A percentile compares a stretch with the other conserved stretches of the same genome.
Evolutionary conservation across 352 stramenopile species (phyloP).

Genomic region (Globisporangium solare): DNA sequence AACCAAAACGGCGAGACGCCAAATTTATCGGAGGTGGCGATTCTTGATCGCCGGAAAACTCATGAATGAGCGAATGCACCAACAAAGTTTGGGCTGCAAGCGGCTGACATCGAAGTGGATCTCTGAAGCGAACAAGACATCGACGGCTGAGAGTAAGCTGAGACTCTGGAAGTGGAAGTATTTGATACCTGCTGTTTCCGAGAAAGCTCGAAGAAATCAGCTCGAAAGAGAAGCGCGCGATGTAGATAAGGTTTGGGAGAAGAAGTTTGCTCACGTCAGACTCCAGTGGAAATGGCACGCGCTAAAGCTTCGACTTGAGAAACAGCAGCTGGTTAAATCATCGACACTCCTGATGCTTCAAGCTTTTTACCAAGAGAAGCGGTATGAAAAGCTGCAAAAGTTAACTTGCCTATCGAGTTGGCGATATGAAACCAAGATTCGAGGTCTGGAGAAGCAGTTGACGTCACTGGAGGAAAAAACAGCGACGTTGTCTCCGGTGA

Average conservation of each 20-base stretch:
- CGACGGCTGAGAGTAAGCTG: conserved; percentile 5
- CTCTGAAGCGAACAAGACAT: conserved; percentile 1
- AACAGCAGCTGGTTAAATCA: conserved; percentile 12
- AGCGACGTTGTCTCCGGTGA: conserved; percentile 16
- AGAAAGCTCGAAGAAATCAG: conserved; percentile 13
- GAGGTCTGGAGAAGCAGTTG: conserved; percentile 17
- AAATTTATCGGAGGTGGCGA: conserved; percentile 10
- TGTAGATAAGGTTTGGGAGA: background rate
- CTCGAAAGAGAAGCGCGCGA: conserved; percentile 2
- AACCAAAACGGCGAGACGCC: no score
- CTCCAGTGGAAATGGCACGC: conserved; percentile 19
- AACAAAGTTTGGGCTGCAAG: conserved; percentile 17
- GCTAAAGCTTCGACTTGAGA: conserved; percentile 16
- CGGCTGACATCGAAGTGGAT: conserved; percentile 11
- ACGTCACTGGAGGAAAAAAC: conserved; percentile 8
- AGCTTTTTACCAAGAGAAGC: background rate
- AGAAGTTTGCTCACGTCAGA: background rate
- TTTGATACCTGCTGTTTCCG: conserved; percentile 16
- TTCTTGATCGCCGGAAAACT: conserved; percentile 1
- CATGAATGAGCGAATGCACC: conserved; percentile 11
- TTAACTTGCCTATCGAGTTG: background rate
- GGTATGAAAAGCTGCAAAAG: background rate
- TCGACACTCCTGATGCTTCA: conserved; percentile 10
- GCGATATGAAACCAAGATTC: conserved; percentile 17
- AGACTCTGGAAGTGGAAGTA: conserved; percentile 31